Conservation (phyloP, 306 rosid species). For the Carpinus viminea region DNA sequence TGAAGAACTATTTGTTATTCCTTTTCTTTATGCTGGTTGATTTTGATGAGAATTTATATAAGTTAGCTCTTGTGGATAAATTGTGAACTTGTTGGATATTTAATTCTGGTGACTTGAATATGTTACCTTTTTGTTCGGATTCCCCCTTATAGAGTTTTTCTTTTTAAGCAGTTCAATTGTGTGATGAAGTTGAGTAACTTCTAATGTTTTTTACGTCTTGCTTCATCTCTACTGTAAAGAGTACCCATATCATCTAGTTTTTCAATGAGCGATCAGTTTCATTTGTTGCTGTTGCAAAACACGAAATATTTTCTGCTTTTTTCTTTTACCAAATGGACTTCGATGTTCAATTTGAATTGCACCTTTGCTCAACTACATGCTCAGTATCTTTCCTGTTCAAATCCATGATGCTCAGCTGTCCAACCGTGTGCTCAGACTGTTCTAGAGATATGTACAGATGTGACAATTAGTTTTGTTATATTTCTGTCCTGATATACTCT, state of each 20-base stretch:
- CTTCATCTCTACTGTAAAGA: not conserved
- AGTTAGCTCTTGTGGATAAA: not conserved
- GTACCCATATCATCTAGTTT: not conserved
- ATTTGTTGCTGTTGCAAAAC: not conserved
- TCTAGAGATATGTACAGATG: not conserved
- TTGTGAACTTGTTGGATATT: not conserved
- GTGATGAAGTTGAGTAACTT: not conserved
- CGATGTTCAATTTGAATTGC: not conserved
- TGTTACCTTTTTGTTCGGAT: not conserved
- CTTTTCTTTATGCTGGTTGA: not conserved
- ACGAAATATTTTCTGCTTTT: not conserved
- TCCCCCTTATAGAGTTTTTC: not conserved
- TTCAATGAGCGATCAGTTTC: not conserved
- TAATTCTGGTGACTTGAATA: slow-evolving; percentile 14
- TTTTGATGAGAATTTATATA: not conserved
- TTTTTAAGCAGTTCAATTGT: not conserved
- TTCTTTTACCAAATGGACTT: not conserved
- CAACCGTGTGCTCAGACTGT: not conserved
- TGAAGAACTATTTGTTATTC: not conserved
- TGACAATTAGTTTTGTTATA: not conserved
- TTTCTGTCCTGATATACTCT: not conserved
- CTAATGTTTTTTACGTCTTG: not conserved
- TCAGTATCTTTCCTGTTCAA: not conserved
- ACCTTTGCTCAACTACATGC: not conserved
- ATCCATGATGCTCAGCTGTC: slow-evolving; percentile 9